Evolutionary conservation across 2,329 filamentous ascomycete species (phyloP).

Genomic region (Hypoxylon sp.): DNA sequence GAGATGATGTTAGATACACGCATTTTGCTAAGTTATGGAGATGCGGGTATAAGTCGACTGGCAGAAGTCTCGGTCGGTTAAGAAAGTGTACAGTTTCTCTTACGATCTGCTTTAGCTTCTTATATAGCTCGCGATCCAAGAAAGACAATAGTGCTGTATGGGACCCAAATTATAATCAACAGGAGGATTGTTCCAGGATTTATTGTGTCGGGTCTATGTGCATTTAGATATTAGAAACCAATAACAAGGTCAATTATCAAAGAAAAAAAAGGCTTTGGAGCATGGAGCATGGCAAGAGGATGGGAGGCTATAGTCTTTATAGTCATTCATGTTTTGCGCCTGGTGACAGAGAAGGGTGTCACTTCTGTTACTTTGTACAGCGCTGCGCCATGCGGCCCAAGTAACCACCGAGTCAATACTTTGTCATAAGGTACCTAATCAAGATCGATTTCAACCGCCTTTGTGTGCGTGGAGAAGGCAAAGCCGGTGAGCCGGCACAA

Average conservation of each 20-base stretch:
- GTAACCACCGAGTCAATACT: conserved; percentile 31
- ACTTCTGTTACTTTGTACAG: conserved; percentile 34
- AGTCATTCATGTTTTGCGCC: conserved; percentile 22
- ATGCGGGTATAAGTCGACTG: conserved; percentile 1
- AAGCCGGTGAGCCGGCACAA: conserved; percentile 29
- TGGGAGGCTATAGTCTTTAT: conserved; percentile 39
- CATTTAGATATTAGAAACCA: conserved; percentile 3
- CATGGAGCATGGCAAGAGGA: neutral
- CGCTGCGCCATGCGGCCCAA: conserved; percentile 12
- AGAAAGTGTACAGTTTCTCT: neutral
- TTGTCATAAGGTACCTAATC: conserved; percentile 31
- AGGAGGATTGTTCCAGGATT: conserved; percentile 22
- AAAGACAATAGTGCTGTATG: conserved; percentile 21
- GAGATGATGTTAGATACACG: conserved; percentile 49
- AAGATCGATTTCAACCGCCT: conserved; percentile 23
- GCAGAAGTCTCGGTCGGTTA: conserved; percentile 17
- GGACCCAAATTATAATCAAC: conserved; percentile 8
- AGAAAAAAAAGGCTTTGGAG: conserved; percentile 31
- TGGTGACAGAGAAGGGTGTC: conserved; percentile 28
- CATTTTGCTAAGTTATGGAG: conserved; percentile 44
- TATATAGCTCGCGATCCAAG: conserved; percentile 12
- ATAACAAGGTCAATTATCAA: conserved; percentile 14
- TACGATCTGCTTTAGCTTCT: conserved; percentile 25
- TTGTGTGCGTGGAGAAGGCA: conserved; percentile 34
- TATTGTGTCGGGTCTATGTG: conserved; percentile 20